A percentile compares a stretch with the other conserved stretches of the same genome.
Conservation (phyloP, 176 grass and related monocot species). For the Oryza meridionalis region DNA sequence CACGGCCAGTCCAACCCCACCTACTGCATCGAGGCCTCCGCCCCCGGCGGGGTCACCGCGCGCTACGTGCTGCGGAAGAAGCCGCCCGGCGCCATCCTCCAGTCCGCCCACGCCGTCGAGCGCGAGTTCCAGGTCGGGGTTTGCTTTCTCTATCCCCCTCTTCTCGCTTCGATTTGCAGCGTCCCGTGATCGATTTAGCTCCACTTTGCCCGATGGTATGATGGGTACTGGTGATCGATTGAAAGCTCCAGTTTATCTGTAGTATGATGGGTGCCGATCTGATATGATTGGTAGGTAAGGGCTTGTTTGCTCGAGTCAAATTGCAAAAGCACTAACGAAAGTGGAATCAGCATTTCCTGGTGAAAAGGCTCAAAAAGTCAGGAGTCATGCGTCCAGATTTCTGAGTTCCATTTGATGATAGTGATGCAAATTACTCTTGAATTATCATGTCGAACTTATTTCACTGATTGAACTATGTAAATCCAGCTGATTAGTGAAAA, state of each 20-base stretch:
- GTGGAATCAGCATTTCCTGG: neutral
- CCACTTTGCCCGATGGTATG: neutral
- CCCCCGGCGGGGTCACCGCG: slow-evolving; percentile 26
- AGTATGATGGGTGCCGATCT: neutral
- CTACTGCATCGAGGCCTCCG: slow-evolving; percentile 64
- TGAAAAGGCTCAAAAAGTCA: neutral
- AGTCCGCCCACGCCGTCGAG: slow-evolving; percentile 91
- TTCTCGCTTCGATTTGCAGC: neutral
- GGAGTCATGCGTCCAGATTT: neutral
- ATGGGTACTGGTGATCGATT: neutral
- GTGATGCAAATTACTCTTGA: neutral
- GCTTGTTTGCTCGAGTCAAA: neutral
- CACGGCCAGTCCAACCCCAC: slow-evolving; percentile 96
- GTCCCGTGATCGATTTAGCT: neutral
- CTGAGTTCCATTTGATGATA: neutral
- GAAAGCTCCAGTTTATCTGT: neutral
- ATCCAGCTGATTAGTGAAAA: neutral
- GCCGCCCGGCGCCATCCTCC: slow-evolving; percentile 75
- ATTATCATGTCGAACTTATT: neutral
- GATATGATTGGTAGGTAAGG: neutral
- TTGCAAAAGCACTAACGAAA: neutral
- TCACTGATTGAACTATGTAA: neutral
- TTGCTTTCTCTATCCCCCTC: neutral
- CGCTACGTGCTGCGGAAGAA: slow-evolving; percentile 94
- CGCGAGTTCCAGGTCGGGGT: slow-evolving; percentile 77